Evolutionary conservation across 441 rosid species (phyloP).

Genomic region (Pelargonium australe): DNA sequence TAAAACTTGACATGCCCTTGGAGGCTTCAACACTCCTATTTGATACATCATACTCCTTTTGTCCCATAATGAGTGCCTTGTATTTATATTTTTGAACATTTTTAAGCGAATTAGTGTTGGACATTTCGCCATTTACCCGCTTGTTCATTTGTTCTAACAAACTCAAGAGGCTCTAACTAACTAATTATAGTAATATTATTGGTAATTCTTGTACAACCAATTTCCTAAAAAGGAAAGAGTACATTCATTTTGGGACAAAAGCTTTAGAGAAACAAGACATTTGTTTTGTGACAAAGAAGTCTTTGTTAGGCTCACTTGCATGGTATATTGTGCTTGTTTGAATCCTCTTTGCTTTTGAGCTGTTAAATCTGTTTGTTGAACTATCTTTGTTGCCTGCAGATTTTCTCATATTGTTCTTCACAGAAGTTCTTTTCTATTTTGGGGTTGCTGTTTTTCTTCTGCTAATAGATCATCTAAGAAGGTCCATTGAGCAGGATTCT

Average conservation of each 20-base stretch:
- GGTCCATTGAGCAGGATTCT: slow-evolving; percentile 31
- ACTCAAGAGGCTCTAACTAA: too few relatives aligned
- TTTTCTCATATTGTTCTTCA: slow-evolving; percentile 93
- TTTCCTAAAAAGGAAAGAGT: too few relatives aligned
- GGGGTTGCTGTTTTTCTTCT: slow-evolving; percentile 76
- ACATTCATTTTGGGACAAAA: too few relatives aligned
- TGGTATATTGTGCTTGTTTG: background rate
- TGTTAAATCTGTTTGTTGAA: background rate
- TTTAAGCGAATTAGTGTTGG: too few relatives aligned
- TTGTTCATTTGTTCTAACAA: too few relatives aligned
- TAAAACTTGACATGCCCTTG: background rate
- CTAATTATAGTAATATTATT: too few relatives aligned
- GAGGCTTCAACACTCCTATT: background rate
- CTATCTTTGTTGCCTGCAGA: slow-evolving; percentile 50
- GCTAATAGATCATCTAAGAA: slow-evolving; percentile 54
- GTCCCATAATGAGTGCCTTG: too few relatives aligned
- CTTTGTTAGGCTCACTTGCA: background rate
- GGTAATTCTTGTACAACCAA: too few relatives aligned
- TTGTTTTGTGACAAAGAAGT: too few relatives aligned
- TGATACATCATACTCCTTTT: background rate
- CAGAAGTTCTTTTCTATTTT: slow-evolving; percentile 89
- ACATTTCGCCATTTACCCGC: too few relatives aligned
- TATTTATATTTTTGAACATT: too few relatives aligned
- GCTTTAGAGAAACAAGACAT: too few relatives aligned
- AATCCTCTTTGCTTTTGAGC: slow-evolving; percentile 12